These are phyloP conservation scores for Udeniomyces megalosporus DNA, from an alignment of 768 basidiomycete genomes.

Conservation along the genomic window DNA sequence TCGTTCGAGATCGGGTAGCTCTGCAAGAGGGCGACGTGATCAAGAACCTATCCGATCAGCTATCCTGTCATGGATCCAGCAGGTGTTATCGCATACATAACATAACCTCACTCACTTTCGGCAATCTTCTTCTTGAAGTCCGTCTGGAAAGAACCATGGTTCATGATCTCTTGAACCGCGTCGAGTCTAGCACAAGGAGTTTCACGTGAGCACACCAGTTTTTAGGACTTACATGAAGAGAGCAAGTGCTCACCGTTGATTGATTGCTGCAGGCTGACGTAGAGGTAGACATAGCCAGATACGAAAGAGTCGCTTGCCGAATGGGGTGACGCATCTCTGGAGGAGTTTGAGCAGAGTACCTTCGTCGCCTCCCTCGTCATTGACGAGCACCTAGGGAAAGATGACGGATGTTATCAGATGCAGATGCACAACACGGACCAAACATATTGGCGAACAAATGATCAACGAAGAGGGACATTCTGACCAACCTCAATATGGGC, in stretches of 20 bases:
- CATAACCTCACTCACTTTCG: slow-evolving; percentile 33
- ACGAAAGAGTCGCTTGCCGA: slow-evolving; percentile 88
- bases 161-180: slow-evolving; percentile 80
- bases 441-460: background rate
- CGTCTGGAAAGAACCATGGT: slow-evolving; percentile 56
- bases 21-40: background rate
- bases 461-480: background rate
- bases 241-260: slow-evolving; percentile 47
- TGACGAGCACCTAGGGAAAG: slow-evolving; percentile 51
- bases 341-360: slow-evolving; percentile 74
- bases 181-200: slow-evolving; percentile 46
- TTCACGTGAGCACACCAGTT: slow-evolving; percentile 5
- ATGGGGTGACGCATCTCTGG: slow-evolving; percentile 73
- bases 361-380: slow-evolving; percentile 84
- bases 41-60: slow-evolving; percentile 42
- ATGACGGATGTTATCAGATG: too few species aligned
- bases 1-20: slow-evolving; percentile 45
- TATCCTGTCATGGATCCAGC: slow-evolving; percentile 33
- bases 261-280: slow-evolving; percentile 64
- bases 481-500: slow-evolving; percentile 72
- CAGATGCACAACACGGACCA: too few species aligned
- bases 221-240: slow-evolving; percentile 4
- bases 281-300: slow-evolving; percentile 93
- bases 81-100: background rate
- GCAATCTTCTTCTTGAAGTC: slow-evolving; percentile 55